Evolutionary conservation across 768 basidiomycete genomes (phyloP).

Genomic region (Basidioascus undulatus): DNA sequence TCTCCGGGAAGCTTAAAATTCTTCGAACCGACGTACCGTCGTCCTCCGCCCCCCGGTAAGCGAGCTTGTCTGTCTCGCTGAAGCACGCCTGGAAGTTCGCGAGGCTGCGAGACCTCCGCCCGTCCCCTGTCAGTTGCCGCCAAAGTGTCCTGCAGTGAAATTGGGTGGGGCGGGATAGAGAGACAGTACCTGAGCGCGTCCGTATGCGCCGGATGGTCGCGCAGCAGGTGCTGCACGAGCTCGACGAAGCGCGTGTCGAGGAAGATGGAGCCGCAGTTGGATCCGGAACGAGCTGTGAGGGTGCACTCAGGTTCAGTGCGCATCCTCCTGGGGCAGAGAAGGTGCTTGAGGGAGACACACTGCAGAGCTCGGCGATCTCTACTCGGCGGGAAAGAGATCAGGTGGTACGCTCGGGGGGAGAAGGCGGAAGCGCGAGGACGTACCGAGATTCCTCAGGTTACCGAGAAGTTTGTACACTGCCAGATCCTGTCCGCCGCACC

Average conservation of each 20-base stretch:
- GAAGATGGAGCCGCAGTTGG: constrained; percentile 46
- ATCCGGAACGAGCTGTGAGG: too few relatives aligned
- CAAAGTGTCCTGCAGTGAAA: too few relatives aligned
- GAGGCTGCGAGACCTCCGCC: too few relatives aligned
- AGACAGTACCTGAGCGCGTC: constrained; percentile 55
- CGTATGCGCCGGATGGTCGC: constrained; percentile 64
- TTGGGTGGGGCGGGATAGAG: too few relatives aligned
- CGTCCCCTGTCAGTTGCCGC: too few relatives aligned
- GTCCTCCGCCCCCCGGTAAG: constrained; percentile 46
- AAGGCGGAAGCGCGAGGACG: too few relatives aligned
- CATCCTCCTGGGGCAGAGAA: too few relatives aligned
- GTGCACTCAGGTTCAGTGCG: too few relatives aligned
- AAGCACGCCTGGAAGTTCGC: constrained; percentile 21
- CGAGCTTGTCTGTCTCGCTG: constrained; percentile 65
- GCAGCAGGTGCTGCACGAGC: constrained; percentile 23
- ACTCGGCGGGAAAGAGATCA: too few relatives aligned
- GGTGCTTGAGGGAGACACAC: too few relatives aligned
- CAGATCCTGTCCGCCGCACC: constrained; percentile 18
- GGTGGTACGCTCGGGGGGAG: too few relatives aligned
- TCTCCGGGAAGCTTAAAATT: constrained; percentile 1
- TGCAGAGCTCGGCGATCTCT: constrained; percentile 81
- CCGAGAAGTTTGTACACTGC: constrained; percentile 44
- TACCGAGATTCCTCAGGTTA: constrained; percentile 45
- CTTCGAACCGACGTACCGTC: constrained; percentile 45
- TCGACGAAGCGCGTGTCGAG: constrained; percentile 67